Conservation (phyloP, 2,329 filamentous ascomycete genomes). For the Phoma sp. region DNA sequence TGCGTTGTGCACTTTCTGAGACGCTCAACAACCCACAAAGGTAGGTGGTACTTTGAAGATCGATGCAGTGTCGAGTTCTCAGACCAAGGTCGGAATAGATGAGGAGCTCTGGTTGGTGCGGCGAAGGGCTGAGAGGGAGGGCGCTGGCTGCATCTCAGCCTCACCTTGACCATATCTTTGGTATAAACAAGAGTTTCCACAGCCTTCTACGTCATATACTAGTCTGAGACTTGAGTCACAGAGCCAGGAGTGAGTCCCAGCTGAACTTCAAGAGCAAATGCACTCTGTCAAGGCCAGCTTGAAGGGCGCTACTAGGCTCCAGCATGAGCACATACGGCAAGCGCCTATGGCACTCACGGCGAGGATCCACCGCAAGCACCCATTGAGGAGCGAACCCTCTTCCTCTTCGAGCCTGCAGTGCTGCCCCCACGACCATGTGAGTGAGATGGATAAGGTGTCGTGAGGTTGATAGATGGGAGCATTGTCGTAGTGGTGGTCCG, state of each 20-base stretch:
- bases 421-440: not conserved
- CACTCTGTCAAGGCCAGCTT: not conserved
- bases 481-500: not conserved
- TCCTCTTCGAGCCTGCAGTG: no score
- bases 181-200: not conserved
- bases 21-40: not conserved
- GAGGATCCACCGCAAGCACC: not conserved
- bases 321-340: not conserved
- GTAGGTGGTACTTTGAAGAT: not conserved
- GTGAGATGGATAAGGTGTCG: not conserved
- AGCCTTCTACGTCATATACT: not conserved
- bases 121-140: slow-evolving; percentile 14
- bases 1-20: not conserved
- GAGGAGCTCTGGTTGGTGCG: slow-evolving; percentile 1
- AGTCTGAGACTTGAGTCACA: not conserved
- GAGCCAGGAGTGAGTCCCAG: not conserved
- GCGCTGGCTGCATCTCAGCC: slow-evolving; percentile 11
- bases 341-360: not conserved
- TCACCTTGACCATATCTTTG: not conserved
- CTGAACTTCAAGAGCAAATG: not conserved
- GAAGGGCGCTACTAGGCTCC: slow-evolving; percentile 16
- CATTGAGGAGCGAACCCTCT: not conserved
- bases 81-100: not conserved
- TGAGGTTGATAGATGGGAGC: not conserved
- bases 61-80: not conserved